A percentile compares a stretch with the other conserved stretches of the same genome.
phyloP scores from a whole-genome alignment of 345 rosid species.

The Microthlaspi erraticum region DNA sequence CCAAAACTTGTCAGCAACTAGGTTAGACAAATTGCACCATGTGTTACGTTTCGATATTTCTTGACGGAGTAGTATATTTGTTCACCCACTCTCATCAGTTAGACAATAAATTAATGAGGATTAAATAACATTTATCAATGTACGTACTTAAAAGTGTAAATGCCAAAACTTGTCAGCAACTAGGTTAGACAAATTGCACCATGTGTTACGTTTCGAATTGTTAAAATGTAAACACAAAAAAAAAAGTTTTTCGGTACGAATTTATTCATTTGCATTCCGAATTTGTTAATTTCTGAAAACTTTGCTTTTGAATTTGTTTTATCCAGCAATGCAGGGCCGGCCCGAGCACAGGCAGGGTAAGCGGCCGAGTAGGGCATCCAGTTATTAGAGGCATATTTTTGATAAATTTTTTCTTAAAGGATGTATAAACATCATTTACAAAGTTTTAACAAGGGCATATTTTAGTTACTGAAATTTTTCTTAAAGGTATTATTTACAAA shows the following conservation, averaged over 20 bases:
- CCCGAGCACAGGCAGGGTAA: no score
- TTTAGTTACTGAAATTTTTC: no score
- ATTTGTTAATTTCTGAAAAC: not conserved
- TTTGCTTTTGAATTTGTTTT: no score
- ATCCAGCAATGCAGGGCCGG: no score
- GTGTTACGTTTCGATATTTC: conserved; percentile 6
- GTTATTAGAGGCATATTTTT: no score
- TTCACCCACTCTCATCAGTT: conserved; percentile 29
- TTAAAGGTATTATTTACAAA: no score
- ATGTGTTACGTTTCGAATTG: not conserved
- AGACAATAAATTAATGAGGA: conserved; percentile 2
- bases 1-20: conserved; percentile 40
- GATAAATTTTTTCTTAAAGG: not conserved
- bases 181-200: conserved; percentile 20
- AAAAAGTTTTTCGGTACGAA: not conserved
- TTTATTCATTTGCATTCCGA: not conserved
- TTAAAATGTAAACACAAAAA: not conserved
- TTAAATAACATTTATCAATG: conserved; percentile 27
- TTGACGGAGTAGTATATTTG: not conserved
- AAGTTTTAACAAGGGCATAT: no score
- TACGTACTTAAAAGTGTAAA: conserved; percentile 25
- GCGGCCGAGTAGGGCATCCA: no score
- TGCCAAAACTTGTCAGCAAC: conserved; percentile 42
- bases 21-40: conserved; percentile 15
- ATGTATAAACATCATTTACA: no score